A percentile compares a stretch with the other conserved stretches of the same genome.
Evolutionary conservation across 2,329 filamentous ascomycete species (phyloP).

Genomic region (Cladosporium cucumerinum): DNA sequence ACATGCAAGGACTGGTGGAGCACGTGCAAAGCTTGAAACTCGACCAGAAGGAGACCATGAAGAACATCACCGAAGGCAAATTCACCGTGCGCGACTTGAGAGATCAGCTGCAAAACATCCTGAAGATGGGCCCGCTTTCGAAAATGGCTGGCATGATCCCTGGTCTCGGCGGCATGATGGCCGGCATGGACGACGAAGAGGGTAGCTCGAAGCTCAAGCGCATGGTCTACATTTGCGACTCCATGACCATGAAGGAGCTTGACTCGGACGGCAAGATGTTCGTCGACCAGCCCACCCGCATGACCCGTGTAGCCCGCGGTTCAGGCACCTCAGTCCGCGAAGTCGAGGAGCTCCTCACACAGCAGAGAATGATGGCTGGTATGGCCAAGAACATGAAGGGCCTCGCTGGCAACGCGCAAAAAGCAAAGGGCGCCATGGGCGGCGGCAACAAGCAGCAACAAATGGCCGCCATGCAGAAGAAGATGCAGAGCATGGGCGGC

Average conservation of each 20-base stretch:
- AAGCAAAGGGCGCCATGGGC: constrained; percentile 84
- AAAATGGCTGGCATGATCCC: constrained; percentile 99
- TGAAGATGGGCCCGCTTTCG: constrained; percentile 98
- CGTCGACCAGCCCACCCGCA: constrained; percentile 83
- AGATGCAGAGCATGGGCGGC: constrained; percentile 84
- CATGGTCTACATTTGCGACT: constrained; percentile 99
- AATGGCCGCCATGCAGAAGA: constrained; percentile 94
- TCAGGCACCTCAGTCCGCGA: constrained; percentile 88
- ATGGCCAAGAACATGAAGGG: constrained; percentile 99
- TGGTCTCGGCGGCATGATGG: constrained; percentile 88
- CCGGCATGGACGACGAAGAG: constrained; percentile 95
- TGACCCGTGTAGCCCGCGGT: constrained; percentile 86
- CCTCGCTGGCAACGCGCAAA: constrained; percentile 96
- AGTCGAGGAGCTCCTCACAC: constrained; percentile 94
- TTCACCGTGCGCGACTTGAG: constrained; percentile 93
- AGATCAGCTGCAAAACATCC: constrained; percentile 94
- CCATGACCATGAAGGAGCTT: constrained; percentile 94
- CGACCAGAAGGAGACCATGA: constrained; percentile 98
- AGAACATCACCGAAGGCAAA: constrained; percentile 94
- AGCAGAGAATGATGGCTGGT: constrained; percentile 97
- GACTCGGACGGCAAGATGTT: constrained; percentile 95
- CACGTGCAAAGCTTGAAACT: constrained; percentile 94
- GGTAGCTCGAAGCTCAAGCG: constrained; percentile 89
- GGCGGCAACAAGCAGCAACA: constrained; percentile 90
- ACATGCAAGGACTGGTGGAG: constrained; percentile 91